phyloP scores from a whole-genome alignment of 257 asterid species.

The Salvia splendens region DNA sequence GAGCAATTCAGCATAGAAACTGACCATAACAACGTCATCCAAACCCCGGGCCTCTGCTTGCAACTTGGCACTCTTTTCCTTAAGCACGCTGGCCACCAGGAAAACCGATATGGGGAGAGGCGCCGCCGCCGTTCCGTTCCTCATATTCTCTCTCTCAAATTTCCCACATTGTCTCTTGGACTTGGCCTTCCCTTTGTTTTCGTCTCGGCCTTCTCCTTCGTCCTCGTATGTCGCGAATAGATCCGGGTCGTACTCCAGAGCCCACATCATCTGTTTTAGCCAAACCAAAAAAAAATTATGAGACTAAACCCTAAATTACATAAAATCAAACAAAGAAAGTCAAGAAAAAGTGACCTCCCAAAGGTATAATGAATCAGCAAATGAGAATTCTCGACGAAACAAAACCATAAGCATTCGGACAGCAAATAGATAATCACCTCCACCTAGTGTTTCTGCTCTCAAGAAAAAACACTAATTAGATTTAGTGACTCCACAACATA shows the following conservation, averaged over 20 bases:
- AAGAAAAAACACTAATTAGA: constrained; percentile 1
- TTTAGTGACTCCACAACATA: background rate
- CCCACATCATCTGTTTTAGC: constrained; percentile 87
- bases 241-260: constrained; percentile 84
- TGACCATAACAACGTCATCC: constrained; percentile 84
- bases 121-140: constrained; percentile 48
- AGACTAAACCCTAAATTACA: too few relatives aligned
- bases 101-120: constrained; percentile 86
- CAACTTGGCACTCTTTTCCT: constrained; percentile 71
- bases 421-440: constrained; percentile 93
- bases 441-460: constrained; percentile 73
- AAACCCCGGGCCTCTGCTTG: constrained; percentile 84
- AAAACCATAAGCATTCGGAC: constrained; percentile 94
- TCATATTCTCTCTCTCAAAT: constrained; percentile 68
- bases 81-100: constrained; percentile 84
- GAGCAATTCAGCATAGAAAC: background rate
- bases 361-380: constrained; percentile 82
- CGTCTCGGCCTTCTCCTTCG: constrained; percentile 56
- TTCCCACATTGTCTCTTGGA: constrained; percentile 68
- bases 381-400: constrained; percentile 94
- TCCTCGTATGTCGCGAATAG: constrained; percentile 59
- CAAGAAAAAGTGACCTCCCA: constrained; percentile 63
- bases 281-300: background rate
- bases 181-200: constrained; percentile 55
- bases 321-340: too few relatives aligned